Evolutionary conservation across 768 basidiomycete species (phyloP).

Genomic region (Lentinula raphanica): DNA sequence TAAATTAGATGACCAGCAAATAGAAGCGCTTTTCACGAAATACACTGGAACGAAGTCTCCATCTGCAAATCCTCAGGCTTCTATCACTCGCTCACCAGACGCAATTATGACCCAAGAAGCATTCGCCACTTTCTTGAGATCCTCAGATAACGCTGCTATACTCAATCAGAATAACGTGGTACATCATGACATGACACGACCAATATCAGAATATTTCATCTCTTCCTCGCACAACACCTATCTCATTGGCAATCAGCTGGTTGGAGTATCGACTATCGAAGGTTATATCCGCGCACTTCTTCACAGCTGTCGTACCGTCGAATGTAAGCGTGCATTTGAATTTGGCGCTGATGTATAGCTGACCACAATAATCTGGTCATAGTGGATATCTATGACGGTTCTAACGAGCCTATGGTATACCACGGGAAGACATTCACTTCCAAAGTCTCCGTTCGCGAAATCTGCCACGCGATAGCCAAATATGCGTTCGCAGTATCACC

Average conservation of each 20-base stretch:
- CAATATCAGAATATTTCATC: conserved; percentile 68
- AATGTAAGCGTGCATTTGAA: conserved; percentile 49
- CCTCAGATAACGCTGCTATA: not conserved
- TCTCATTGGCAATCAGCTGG: conserved; percentile 78
- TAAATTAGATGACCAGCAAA: conserved; percentile 14
- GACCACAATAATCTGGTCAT: not conserved
- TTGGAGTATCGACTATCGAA: conserved; percentile 87
- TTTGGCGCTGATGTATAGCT: not conserved
- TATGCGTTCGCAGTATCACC: conserved; percentile 90
- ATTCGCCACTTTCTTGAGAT: not conserved
- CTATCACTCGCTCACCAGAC: not conserved
- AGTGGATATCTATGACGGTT: conserved; percentile 95
- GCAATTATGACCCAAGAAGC: not conserved
- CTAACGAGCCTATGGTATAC: conserved; percentile 76
- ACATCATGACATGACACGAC: conserved; percentile 83
- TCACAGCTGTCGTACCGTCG: conserved; percentile 90
- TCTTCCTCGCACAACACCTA: conserved; percentile 87
- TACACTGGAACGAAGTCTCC: conserved; percentile 21
- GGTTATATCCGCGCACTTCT: conserved; percentile 90
- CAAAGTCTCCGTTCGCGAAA: conserved; percentile 74
- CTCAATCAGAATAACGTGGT: not conserved
- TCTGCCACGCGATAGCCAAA: conserved; percentile 80
- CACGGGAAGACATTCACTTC: conserved; percentile 89
- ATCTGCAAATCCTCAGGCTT: not conserved
- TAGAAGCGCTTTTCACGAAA: conserved; percentile 30